Conservation (phyloP, 2,329 filamentous ascomycete species). For the Fusarium hainanense region DNA sequence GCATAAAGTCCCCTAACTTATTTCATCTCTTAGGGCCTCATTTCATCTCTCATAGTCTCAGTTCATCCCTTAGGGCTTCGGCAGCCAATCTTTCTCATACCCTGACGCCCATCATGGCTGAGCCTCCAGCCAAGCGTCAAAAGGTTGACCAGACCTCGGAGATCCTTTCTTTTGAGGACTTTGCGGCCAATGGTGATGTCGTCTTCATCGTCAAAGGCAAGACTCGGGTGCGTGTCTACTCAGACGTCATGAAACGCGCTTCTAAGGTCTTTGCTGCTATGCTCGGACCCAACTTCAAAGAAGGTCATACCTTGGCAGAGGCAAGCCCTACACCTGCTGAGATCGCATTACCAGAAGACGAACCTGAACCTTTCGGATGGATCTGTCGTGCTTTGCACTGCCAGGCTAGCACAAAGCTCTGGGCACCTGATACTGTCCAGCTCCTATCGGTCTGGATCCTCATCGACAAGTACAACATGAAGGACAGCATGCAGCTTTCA, state of each 20-base stretch:
- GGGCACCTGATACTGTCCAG: neutral
- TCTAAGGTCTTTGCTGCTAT: constrained; percentile 4
- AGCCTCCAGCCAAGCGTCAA: neutral
- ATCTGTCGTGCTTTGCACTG: constrained; percentile 3
- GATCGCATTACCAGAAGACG: constrained; percentile 8
- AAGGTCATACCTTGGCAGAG: neutral
- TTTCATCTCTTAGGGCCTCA: neutral
- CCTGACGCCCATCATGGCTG: neutral
- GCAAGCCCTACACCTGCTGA: neutral
- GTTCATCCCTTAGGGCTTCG: neutral
- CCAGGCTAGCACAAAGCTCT: neutral
- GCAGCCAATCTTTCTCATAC: accelerated
- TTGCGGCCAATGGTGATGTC: neutral
- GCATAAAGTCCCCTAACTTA: neutral
- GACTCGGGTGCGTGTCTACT: neutral
- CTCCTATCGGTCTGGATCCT: neutral
- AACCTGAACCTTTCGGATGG: neutral
- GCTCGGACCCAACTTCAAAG: constrained; percentile 4
- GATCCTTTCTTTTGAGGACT: neutral
- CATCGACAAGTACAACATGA: constrained; percentile 16
- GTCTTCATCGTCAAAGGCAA: neutral
- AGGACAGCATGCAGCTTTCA: constrained; percentile 6
- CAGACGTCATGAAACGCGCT: neutral
- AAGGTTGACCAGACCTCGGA: neutral
- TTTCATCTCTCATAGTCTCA: too few species aligned